Percentiles rank a stretch among this genome's conserved stretches.
phyloP scores from a whole-genome alignment of 495 filamentous ascomycete species.

The Neurospora sp. region DNA sequence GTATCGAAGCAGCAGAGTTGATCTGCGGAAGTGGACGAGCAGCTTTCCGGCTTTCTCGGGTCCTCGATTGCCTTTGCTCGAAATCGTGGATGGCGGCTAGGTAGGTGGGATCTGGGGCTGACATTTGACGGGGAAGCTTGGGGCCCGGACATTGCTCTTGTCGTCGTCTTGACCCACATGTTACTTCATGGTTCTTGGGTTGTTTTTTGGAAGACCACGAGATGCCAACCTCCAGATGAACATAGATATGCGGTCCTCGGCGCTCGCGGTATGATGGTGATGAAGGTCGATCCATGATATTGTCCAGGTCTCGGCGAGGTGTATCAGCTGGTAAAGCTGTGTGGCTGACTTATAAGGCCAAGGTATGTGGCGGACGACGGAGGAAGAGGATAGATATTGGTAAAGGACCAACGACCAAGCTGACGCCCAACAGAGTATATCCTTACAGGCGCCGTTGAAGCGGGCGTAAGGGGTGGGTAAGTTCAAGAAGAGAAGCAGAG shows the following conservation, averaged over 20 bases:
- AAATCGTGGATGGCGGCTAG: constrained; percentile 24
- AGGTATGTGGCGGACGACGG: neutral
- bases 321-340: constrained; percentile 11
- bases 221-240: constrained; percentile 36
- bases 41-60: constrained; percentile 10
- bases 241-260: constrained; percentile 32
- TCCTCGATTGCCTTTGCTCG: constrained; percentile 18
- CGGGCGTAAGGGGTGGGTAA: neutral
- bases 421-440: neutral
- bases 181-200: constrained; percentile 32
- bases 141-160: constrained; percentile 13
- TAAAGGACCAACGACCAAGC: neutral
- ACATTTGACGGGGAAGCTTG: constrained; percentile 32
- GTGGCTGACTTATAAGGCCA: neutral
- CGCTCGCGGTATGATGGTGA: constrained; percentile 12
- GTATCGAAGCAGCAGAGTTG: constrained; percentile 1
- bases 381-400: neutral
- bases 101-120: constrained; percentile 33
- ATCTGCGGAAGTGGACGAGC: neutral
- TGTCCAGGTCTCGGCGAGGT: neutral
- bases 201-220: constrained; percentile 30
- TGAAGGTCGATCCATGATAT: constrained; percentile 21
- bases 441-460: neutral
- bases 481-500: neutral
- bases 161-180: constrained; percentile 25